phyloP scores from a whole-genome alignment of 352 stramenopile genomes.

The Globisporangium viniferum region DNA sequence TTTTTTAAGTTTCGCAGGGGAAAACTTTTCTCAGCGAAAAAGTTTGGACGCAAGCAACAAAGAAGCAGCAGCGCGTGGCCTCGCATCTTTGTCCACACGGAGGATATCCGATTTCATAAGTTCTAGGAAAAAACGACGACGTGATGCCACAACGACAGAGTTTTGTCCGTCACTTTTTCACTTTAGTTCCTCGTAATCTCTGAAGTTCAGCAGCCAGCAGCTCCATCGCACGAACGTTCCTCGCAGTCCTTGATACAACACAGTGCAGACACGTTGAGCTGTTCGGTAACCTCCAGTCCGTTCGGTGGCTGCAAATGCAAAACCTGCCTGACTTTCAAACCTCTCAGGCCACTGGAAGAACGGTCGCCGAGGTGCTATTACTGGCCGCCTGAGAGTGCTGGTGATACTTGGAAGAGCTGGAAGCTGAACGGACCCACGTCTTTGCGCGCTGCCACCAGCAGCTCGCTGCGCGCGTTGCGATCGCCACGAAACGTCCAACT shows the following conservation, averaged over 20 bases:
- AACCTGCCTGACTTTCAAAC: neutral
- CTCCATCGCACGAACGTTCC: too few relatives aligned
- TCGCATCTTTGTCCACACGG: neutral
- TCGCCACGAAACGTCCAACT: neutral
- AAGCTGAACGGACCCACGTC: neutral
- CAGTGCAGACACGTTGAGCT: neutral
- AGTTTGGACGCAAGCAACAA: too few relatives aligned
- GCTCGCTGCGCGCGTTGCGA: neutral
- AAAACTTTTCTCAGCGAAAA: too few relatives aligned
- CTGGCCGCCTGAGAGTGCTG: neutral
- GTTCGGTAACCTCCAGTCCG: too few relatives aligned
- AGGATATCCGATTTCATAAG: neutral
- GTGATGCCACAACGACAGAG: too few relatives aligned
- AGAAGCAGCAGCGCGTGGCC: too few relatives aligned
- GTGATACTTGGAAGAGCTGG: neutral
- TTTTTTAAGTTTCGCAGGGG: too few relatives aligned
- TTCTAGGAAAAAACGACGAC: too few relatives aligned
- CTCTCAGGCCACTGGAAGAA: neutral
- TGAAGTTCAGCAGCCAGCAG: too few relatives aligned
- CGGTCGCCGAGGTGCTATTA: neutral
- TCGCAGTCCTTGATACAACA: too few relatives aligned
- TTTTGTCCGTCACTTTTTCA: too few relatives aligned
- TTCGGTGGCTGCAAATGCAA: neutral
- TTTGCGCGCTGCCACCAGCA: constrained; percentile 6
- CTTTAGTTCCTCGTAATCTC: too few relatives aligned